Percentiles rank a stretch among this genome's conserved stretches.
Conservation (phyloP, 1,284 basidiomycete species). For the Heterobasidion parviporum region DNA sequence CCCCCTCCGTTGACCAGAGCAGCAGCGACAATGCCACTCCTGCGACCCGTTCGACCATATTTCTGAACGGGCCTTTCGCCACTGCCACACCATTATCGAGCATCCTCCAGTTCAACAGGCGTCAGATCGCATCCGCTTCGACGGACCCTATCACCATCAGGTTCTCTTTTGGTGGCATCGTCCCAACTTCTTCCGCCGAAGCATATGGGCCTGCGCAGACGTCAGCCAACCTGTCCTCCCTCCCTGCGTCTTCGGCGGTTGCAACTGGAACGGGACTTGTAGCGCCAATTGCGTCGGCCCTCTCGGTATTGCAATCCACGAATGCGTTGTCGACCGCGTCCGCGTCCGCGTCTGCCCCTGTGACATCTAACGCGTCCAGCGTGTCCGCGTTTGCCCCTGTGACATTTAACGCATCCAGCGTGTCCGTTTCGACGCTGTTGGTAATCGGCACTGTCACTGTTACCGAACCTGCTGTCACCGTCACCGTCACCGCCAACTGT, state of each 20-base stretch:
- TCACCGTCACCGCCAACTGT: neutral
- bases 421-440: neutral
- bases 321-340: too few species aligned
- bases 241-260: neutral
- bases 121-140: neutral
- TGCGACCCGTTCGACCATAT: neutral
- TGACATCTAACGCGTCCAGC: neutral
- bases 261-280: too few species aligned
- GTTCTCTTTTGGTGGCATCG: neutral
- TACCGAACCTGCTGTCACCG: neutral
- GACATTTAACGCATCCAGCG: neutral
- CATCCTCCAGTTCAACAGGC: conserved; percentile 2
- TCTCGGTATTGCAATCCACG: too few species aligned
- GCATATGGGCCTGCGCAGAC: neutral
- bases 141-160: neutral
- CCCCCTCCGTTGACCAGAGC: neutral
- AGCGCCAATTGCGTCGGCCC: too few species aligned
- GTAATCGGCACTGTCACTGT: neutral
- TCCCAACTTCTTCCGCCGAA: neutral
- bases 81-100: too few species aligned
- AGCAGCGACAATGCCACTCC: neutral
- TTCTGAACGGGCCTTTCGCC: too few species aligned
- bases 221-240: neutral
- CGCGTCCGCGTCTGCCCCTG: too few species aligned
- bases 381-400: too few species aligned